phyloP scores from a whole-genome alignment of 805 yeast species.

The Candida pseudoglaebosa region DNA sequence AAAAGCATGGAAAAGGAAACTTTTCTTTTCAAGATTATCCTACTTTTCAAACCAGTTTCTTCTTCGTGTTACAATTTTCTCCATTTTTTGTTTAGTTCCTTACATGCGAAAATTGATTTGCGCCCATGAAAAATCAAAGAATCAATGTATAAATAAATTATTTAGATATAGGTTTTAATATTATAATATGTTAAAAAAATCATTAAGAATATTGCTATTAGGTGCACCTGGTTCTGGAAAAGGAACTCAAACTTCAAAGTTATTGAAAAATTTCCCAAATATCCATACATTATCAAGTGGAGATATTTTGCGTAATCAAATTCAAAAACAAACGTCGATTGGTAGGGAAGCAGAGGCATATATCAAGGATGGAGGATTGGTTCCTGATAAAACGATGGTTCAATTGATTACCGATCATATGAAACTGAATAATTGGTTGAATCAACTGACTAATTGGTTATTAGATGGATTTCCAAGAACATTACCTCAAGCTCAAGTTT shows the following conservation, averaged over 20 bases:
- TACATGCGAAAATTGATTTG: neutral
- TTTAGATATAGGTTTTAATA: slow-evolving; percentile 2
- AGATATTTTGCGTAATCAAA: slow-evolving; percentile 71
- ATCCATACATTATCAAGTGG: slow-evolving; percentile 75
- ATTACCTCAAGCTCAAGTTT: slow-evolving; percentile 58
- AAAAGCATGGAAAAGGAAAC: no score
- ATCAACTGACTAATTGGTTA: slow-evolving; percentile 54
- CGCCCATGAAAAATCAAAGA: neutral
- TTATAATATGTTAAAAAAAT: slow-evolving; percentile 15
- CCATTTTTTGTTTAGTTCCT: no score
- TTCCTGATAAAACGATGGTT: slow-evolving; percentile 73
- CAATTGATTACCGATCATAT: slow-evolving; percentile 52
- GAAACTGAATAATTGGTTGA: slow-evolving; percentile 37
- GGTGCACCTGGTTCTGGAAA: slow-evolving; percentile 98
- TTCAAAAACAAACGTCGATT: slow-evolving; percentile 47
- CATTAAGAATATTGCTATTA: slow-evolving; percentile 65
- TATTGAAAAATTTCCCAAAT: slow-evolving; percentile 50
- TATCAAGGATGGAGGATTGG: slow-evolving; percentile 60
- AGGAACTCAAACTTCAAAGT: slow-evolving; percentile 77
- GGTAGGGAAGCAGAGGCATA: slow-evolving; percentile 55
- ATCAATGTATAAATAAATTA: neutral
- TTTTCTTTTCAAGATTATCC: no score
- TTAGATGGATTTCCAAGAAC: slow-evolving; percentile 94
- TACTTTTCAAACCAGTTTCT: no score
- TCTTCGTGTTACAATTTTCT: no score